Percentiles rank a stretch among this genome's conserved stretches.
These are phyloP conservation scores for Gynostemma pentaphyllum DNA, from an alignment of 306 rosid genomes.

Conservation along the genomic window DNA sequence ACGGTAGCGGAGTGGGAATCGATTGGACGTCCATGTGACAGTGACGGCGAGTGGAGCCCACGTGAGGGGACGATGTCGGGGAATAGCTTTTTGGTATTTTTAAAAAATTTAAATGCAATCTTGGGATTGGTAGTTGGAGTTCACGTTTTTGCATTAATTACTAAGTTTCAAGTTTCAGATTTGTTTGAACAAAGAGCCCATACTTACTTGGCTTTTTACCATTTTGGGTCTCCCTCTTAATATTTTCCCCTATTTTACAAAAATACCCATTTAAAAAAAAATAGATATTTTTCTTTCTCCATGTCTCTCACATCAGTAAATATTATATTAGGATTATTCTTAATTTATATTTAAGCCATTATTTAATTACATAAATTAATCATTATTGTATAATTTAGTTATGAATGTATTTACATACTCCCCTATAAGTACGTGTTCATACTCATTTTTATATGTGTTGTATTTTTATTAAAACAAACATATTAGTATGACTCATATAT, in stretches of 20 bases:
- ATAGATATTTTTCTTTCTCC: no score
- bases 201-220: neutral
- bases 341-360: no score
- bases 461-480: no score
- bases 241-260: no score
- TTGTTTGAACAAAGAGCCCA: neutral
- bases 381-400: no score
- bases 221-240: neutral
- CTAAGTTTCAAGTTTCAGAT: neutral
- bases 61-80: slow-evolving; percentile 3
- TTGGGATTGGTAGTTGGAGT: slow-evolving; percentile 15
- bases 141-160: slow-evolving; percentile 36
- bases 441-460: no score
- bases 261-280: neutral
- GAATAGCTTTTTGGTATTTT: neutral
- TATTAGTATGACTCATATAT: no score
- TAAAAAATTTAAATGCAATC: neutral
- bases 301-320: no score
- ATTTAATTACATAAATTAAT: no score
- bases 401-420: no score
- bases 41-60: slow-evolving; percentile 19
- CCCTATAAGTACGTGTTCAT: no score
- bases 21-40: slow-evolving; percentile 19
- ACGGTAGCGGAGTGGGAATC: slow-evolving; percentile 10
- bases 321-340: no score